These are phyloP conservation scores for Carpinus fangiana DNA, from an alignment of 306 rosid species.

Conservation along the genomic window DNA sequence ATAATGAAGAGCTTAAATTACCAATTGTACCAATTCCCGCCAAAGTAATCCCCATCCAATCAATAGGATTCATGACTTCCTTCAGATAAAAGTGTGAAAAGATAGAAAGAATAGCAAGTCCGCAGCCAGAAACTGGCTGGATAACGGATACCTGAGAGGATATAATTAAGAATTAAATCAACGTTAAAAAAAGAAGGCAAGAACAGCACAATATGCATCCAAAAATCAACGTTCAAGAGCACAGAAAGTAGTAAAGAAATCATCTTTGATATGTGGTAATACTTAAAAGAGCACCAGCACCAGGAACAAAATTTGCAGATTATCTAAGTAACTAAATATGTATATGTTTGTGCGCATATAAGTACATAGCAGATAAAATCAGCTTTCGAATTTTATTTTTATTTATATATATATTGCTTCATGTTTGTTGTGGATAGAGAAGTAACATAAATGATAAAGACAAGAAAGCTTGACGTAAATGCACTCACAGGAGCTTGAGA, in stretches of 20 bases:
- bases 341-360: no score
- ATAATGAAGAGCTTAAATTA: constrained; percentile 59
- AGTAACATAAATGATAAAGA: background rate
- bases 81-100: constrained; percentile 96
- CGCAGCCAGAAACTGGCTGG: constrained; percentile 97
- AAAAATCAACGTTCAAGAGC: background rate
- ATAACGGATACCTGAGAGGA: constrained; percentile 80
- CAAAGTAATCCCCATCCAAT: constrained; percentile 87
- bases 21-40: constrained; percentile 99
- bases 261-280: background rate
- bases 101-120: constrained; percentile 89
- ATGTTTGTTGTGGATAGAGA: background rate
- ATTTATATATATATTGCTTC: background rate
- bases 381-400: background rate
- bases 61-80: constrained; percentile 91
- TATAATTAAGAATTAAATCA: constrained; percentile 21
- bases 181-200: background rate
- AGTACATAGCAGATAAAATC: background rate
- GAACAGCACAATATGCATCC: background rate
- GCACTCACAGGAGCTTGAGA: constrained; percentile 92
- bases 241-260: background rate
- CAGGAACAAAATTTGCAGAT: background rate
- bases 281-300: no score
- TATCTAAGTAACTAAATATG: background rate
- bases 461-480: constrained; percentile 6